A percentile compares a stretch with the other conserved stretches of the same genome.
These are phyloP conservation scores for Fusarium sp. DNA, from an alignment of 2,329 filamentous ascomycete species.

Conservation along the genomic window DNA sequence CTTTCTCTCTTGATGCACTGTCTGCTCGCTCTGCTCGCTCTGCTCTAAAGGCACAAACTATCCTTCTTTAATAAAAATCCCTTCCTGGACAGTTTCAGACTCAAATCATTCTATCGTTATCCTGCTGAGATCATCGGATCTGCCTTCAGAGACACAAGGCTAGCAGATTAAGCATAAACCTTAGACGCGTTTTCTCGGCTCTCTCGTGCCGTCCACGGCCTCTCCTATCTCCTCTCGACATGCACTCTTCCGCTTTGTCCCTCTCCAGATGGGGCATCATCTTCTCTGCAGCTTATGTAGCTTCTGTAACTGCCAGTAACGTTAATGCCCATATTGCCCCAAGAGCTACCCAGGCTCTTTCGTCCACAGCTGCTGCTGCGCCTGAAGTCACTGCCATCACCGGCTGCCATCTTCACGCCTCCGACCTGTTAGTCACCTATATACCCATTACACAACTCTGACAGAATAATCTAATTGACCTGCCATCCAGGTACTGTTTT, in stretches of 20 bases:
- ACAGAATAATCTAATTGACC: constrained; percentile 11
- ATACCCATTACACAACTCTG: not conserved
- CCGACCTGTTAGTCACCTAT: constrained; percentile 53
- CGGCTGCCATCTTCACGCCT: constrained; percentile 58
- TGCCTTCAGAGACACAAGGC: not conserved
- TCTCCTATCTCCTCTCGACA: constrained; percentile 1
- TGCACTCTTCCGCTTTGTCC: constrained; percentile 36
- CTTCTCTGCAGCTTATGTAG: constrained; percentile 27
- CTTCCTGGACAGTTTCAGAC: constrained; percentile 21
- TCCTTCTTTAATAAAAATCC: constrained; percentile 8
- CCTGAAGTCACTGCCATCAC: constrained; percentile 56
- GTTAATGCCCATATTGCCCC: constrained; percentile 41
- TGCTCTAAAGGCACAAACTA: not conserved
- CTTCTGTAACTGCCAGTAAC: constrained; percentile 28
- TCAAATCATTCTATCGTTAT: not conserved
- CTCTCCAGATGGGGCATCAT: constrained; percentile 37
- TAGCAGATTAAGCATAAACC: constrained; percentile 33
- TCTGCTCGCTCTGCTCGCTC: not conserved
- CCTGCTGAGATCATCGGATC: not conserved
- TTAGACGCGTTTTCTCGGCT: constrained; percentile 10
- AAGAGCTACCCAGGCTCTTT: constrained; percentile 51
- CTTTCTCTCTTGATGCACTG: constrained; percentile 1
- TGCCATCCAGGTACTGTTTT: constrained; percentile 58
- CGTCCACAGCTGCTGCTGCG: constrained; percentile 38
- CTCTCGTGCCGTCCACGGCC: constrained; percentile 6